Percentiles rank a stretch among this genome's conserved stretches.
Evolutionary conservation across 1,284 basidiomycete genomes (phyloP).

Genomic region (Puccinia novopanici): DNA sequence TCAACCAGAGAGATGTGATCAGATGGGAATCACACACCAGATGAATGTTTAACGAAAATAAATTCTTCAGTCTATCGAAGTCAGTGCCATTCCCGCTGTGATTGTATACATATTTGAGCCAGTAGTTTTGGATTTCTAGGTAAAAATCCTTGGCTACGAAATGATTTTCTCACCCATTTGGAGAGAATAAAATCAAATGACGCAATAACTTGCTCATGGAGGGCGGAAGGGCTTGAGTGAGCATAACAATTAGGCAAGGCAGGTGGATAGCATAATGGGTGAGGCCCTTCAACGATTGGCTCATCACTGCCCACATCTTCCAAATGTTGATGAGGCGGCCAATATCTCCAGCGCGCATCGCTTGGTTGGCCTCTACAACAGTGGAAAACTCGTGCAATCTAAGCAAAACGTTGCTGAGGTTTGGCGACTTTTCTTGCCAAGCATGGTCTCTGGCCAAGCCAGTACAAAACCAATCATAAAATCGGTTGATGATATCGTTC

Average conservation of each 20-base stretch:
- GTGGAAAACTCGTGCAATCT: conserved; percentile 7
- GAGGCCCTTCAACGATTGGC: conserved; percentile 9
- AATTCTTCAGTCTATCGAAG: not conserved
- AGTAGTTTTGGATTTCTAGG: conserved; percentile 29
- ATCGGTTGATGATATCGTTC: not conserved
- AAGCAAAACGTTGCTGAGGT: not conserved
- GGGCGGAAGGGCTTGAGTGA: not conserved
- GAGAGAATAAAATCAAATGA: conserved; percentile 15
- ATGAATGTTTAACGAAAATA: conserved; percentile 20
- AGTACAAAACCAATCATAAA: not conserved
- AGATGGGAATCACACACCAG: conserved; percentile 1
- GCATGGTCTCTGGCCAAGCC: not conserved
- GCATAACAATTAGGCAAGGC: not conserved
- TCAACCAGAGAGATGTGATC: no score
- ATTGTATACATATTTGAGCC: conserved; percentile 21
- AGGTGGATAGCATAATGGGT: conserved; percentile 3
- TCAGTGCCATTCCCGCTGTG: conserved; percentile 1
- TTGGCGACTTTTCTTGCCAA: not conserved
- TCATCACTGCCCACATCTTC: conserved; percentile 14
- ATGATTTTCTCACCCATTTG: conserved; percentile 11
- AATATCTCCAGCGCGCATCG: not conserved
- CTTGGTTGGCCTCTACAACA: conserved; percentile 4
- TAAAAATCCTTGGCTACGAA: conserved; percentile 30
- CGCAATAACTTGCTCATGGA: not conserved
- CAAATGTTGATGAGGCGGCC: conserved; percentile 8